Conservation (phyloP, 345 rosid species). For the Rhodomyrtus tomentosa region DNA sequence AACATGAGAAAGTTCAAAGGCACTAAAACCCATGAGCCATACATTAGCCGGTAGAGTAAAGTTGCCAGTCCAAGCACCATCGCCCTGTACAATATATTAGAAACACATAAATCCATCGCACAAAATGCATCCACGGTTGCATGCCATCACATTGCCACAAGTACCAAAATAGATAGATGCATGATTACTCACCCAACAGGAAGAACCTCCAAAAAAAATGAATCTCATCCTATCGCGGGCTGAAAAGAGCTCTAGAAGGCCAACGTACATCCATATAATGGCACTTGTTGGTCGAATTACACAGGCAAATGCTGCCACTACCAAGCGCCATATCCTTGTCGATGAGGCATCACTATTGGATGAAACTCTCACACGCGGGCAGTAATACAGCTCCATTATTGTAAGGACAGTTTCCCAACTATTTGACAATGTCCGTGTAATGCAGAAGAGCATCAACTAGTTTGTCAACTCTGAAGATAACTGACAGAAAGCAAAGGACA, state of each 20-base stretch:
- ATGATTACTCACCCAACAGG: constrained; percentile 65
- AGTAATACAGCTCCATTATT: constrained; percentile 65
- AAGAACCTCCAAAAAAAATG: constrained; percentile 44
- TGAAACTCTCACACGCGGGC: constrained; percentile 71
- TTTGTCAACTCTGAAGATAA: constrained; percentile 72
- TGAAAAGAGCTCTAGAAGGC: constrained; percentile 55
- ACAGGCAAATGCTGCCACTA: constrained; percentile 72
- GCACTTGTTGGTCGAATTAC: constrained; percentile 90
- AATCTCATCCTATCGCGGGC: constrained; percentile 45
- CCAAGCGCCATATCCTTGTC: constrained; percentile 69
- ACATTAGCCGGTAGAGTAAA: constrained; percentile 63
- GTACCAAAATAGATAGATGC: neutral
- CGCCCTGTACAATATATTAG: constrained; percentile 29
- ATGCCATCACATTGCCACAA: neutral
- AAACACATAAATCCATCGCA: neutral
- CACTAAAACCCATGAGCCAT: constrained; percentile 78
- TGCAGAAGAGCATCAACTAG: constrained; percentile 88
- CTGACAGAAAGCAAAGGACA: constrained; percentile 45
- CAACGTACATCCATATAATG: constrained; percentile 78
- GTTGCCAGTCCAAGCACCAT: constrained; percentile 54
- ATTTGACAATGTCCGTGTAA: constrained; percentile 86
- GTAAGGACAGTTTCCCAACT: constrained; percentile 89
- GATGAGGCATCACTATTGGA: constrained; percentile 19
- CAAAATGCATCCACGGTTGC: neutral
- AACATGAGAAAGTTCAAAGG: constrained; percentile 85